A percentile compares a stretch with the other conserved stretches of the same genome.
Conservation (phyloP, 768 basidiomycete genomes). For the Austroboletus eburneus region DNA sequence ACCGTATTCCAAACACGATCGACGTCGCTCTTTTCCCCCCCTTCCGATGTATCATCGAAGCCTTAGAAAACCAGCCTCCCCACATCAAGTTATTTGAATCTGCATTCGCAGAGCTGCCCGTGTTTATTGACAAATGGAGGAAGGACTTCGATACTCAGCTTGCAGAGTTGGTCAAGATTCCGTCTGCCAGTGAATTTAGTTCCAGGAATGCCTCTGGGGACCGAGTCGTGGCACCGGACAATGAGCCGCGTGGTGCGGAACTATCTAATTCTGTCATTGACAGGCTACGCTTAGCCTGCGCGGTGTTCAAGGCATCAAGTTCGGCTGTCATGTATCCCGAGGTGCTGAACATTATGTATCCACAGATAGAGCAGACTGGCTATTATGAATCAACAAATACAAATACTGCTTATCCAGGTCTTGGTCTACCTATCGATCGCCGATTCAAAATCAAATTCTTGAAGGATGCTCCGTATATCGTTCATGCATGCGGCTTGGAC, state of each 20-base stretch:
- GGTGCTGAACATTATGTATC: not conserved
- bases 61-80: not conserved
- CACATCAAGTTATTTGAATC: not conserved
- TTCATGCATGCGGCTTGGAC: not conserved
- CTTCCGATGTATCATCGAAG: not conserved
- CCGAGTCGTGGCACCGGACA: too few species aligned
- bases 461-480: not conserved
- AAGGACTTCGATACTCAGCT: not conserved
- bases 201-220: not conserved
- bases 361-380: not conserved
- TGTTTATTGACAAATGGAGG: not conserved
- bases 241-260: not conserved
- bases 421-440: not conserved
- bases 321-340: not conserved
- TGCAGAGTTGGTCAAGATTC: not conserved
- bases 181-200: not conserved
- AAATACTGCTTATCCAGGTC: not conserved
- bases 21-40: not conserved
- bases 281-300: not conserved
- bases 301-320: not conserved
- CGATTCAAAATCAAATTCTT: not conserved
- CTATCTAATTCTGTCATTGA: not conserved
- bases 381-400: not conserved
- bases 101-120: conserved; percentile 1
- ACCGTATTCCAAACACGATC: conserved; percentile 1